Evolutionary conservation across 2,329 filamentous ascomycete species (phyloP).

Genomic region (Davidsoniella australis): DNA sequence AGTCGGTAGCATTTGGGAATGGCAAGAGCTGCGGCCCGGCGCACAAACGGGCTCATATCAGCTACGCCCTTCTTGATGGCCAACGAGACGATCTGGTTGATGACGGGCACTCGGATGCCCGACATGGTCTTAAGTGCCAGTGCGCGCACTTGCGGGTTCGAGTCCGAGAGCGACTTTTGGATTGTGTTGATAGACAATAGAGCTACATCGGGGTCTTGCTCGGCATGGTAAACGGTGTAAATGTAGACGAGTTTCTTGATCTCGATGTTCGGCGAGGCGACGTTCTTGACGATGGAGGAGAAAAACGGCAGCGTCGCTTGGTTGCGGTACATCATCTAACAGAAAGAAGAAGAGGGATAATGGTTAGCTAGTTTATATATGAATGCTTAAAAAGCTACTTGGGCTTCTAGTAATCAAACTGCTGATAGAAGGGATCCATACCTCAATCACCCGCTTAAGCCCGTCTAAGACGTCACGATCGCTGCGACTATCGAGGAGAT

Average conservation of each 20-base stretch:
- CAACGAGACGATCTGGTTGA: slow-evolving; percentile 90
- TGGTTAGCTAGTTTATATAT: too few relatives aligned
- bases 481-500: slow-evolving; percentile 81
- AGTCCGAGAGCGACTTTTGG: slow-evolving; percentile 88
- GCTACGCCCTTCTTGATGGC: slow-evolving; percentile 87
- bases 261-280: slow-evolving; percentile 81
- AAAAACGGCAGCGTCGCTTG: slow-evolving; percentile 85
- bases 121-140: slow-evolving; percentile 95
- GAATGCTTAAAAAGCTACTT: not conserved
- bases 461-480: slow-evolving; percentile 89
- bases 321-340: slow-evolving; percentile 83
- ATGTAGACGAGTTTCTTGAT: slow-evolving; percentile 98
- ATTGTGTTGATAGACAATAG: slow-evolving; percentile 97
- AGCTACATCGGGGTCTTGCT: slow-evolving; percentile 86
- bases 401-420: not conserved
- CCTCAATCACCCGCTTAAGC: slow-evolving; percentile 70
- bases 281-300: slow-evolving; percentile 96
- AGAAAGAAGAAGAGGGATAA: not conserved
- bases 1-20: slow-evolving; percentile 92
- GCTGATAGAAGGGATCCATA: slow-evolving; percentile 27
- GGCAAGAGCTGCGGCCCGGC: slow-evolving; percentile 79
- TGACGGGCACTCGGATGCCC: slow-evolving; percentile 88
- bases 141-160: slow-evolving; percentile 76
- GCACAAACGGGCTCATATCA: slow-evolving; percentile 88
- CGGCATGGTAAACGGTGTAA: slow-evolving; percentile 91